phyloP scores from a whole-genome alignment of 1,139 yeast species.

The Debaryomyces sp. region DNA sequence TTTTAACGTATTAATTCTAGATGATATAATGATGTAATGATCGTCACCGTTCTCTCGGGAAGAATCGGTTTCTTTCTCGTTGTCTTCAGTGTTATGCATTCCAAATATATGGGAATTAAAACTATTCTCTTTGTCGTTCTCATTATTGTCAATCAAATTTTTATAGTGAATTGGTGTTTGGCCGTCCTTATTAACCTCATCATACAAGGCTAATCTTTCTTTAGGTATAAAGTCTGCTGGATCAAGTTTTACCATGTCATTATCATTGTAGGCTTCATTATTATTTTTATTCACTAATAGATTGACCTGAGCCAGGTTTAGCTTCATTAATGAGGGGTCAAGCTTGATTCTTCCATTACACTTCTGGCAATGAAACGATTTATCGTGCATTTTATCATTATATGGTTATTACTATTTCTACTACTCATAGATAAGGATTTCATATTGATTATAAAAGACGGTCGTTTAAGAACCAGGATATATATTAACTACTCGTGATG shows the following conservation, averaged over 20 bases:
- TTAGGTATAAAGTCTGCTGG: conserved; percentile 35
- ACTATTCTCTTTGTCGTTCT: conserved; percentile 19
- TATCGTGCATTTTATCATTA: conserved; percentile 3
- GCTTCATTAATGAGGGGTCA: conserved; percentile 31
- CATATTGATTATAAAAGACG: neutral
- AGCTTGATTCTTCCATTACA: conserved; percentile 36
- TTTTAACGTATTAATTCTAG: conserved; percentile 57
- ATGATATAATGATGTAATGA: conserved; percentile 28
- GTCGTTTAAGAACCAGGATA: neutral
- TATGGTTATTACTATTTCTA: neutral
- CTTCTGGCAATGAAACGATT: conserved; percentile 31
- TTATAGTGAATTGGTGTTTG: conserved; percentile 23
- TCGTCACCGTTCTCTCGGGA: conserved; percentile 15
- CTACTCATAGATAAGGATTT: neutral
- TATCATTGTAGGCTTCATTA: conserved; percentile 15
- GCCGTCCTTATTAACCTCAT: conserved; percentile 18
- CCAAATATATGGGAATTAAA: conserved; percentile 35
- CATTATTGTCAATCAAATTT: conserved; percentile 18
- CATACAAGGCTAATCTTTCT: conserved; percentile 33
- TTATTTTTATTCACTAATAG: conserved; percentile 28
- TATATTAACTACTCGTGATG: neutral
- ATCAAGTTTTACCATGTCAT: conserved; percentile 21
- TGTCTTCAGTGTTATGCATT: conserved; percentile 25
- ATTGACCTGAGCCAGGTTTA: conserved; percentile 37
- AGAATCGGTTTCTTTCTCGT: conserved; percentile 1